Percentiles rank a stretch among this genome's conserved stretches.
phyloP scores from a whole-genome alignment of 2,329 filamentous ascomycete species.

The Fusarium torulosum region DNA sequence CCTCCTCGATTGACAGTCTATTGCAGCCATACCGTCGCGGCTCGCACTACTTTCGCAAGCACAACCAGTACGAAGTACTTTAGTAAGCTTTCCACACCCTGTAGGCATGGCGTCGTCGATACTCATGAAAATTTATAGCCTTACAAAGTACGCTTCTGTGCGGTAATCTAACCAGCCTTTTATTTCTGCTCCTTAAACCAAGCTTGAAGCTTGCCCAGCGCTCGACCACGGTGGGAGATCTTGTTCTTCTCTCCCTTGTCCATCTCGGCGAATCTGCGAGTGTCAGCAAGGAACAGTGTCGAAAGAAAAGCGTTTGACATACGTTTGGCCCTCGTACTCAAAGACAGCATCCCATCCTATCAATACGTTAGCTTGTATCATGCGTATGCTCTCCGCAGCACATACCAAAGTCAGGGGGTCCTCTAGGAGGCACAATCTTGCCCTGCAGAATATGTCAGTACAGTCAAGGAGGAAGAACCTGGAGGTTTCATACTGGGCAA shows the following conservation, averaged over 20 bases:
- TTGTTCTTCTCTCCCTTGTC: conserved; percentile 87
- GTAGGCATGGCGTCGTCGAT: too few relatives aligned
- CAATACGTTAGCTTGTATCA: conserved; percentile 22
- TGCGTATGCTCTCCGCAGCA: not conserved
- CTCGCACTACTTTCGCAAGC: conserved; percentile 74
- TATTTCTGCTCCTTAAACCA: conserved; percentile 73
- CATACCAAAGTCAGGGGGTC: conserved; percentile 83
- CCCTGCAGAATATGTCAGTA: conserved; percentile 58
- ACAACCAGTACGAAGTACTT: conserved; percentile 83
- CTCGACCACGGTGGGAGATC: conserved; percentile 90
- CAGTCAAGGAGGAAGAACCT: not conserved
- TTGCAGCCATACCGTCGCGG: conserved; percentile 82
- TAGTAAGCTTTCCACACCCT: too few relatives aligned
- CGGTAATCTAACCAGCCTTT: not conserved
- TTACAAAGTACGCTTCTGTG: conserved; percentile 34
- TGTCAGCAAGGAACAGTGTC: conserved; percentile 22
- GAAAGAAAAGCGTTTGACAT: conserved; percentile 47
- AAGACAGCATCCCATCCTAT: conserved; percentile 97
- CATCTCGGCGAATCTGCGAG: conserved; percentile 87
- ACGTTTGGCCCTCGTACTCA: conserved; percentile 90
- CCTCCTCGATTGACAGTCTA: conserved; percentile 57
- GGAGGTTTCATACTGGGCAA: conserved; percentile 71
- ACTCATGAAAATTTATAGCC: conserved; percentile 26
- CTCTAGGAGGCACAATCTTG: conserved; percentile 86
- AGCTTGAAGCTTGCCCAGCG: conserved; percentile 84